Evolutionary conservation across 371 early-diverging fungal species (phyloP).

Genomic region (Haplosporangium sp.): DNA sequence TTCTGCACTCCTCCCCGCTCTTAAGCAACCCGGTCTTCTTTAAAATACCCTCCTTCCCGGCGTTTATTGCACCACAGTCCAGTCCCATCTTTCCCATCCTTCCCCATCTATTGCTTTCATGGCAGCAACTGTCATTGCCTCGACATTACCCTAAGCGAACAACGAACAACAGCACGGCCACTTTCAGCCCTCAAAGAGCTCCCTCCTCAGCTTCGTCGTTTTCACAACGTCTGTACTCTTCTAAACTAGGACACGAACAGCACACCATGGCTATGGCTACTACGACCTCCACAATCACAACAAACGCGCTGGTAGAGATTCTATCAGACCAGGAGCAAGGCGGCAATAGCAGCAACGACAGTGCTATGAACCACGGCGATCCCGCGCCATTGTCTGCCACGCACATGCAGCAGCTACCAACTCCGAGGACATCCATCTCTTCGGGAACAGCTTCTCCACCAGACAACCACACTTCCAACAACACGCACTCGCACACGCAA

Average conservation of each 20-base stretch:
- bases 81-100: neutral
- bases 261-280: neutral
- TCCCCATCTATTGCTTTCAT: neutral
- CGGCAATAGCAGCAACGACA: constrained; percentile 3
- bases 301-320: constrained; percentile 15
- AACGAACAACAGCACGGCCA: constrained; percentile 33
- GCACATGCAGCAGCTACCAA: constrained; percentile 33
- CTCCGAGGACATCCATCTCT: constrained; percentile 38
- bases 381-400: constrained; percentile 2
- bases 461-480: constrained; percentile 16
- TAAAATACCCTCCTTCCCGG: too few relatives aligned
- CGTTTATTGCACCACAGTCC: too few relatives aligned
- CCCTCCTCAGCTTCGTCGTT: neutral
- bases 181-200: constrained; percentile 17
- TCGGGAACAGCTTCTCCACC: constrained; percentile 38
- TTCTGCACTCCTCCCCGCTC: neutral
- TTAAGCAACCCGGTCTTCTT: neutral
- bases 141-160: constrained; percentile 28
- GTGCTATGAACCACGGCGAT: neutral
- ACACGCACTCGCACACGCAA: constrained; percentile 5
- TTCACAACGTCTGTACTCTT: constrained; percentile 3
- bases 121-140: constrained; percentile 38
- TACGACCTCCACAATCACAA: neutral
- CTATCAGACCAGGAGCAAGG: constrained; percentile 3
- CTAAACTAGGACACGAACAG: constrained; percentile 1